Conservation (phyloP, 2,329 filamentous ascomycete species). For the Botrytis byssoidea region DNA sequence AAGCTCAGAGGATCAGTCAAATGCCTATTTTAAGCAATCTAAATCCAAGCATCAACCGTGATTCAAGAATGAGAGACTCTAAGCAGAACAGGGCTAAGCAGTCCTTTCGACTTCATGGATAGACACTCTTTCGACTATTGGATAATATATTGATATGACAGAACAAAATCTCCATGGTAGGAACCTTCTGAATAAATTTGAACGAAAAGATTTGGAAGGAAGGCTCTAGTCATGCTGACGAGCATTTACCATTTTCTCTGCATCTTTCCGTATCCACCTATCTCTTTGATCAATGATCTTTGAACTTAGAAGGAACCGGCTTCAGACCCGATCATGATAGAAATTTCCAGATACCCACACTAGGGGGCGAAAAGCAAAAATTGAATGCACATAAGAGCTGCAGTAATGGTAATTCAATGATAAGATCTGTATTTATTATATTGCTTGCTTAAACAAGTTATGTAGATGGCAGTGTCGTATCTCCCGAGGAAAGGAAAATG, state of each 20-base stretch:
- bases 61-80: background rate
- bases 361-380: background rate
- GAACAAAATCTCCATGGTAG: background rate
- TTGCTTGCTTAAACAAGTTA: background rate
- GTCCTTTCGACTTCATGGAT: too few species aligned
- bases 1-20: background rate
- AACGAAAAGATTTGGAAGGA: background rate
- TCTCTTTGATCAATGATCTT: background rate
- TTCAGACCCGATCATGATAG: background rate
- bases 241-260: too few species aligned
- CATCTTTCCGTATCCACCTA: background rate
- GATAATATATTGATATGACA: too few species aligned
- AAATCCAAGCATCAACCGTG: background rate
- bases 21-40: background rate
- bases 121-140: background rate
- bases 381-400: background rate
- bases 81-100: background rate
- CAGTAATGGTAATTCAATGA: background rate
- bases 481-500: background rate
- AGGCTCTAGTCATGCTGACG: background rate
- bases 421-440: background rate
- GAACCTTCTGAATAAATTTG: background rate
- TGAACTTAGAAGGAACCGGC: background rate
- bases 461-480: background rate
- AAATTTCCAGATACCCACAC: background rate